These are phyloP conservation scores for Candida loeiensis DNA, from an alignment of 805 yeast genomes.

Conservation along the genomic window DNA sequence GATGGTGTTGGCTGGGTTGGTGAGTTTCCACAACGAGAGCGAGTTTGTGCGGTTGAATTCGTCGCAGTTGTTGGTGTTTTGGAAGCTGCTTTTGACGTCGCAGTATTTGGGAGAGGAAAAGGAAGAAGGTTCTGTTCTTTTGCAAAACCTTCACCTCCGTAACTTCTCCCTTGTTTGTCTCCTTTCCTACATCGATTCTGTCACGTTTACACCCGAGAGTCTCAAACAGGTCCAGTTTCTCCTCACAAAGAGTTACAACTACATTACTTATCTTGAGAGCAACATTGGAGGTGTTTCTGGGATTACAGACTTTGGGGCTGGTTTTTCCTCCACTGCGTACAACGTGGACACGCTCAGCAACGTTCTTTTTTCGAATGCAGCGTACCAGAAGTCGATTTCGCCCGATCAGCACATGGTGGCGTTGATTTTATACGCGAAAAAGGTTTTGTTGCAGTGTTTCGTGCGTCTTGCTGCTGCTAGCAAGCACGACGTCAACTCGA, in stretches of 20 bases:
- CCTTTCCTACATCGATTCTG: slow-evolving; percentile 36
- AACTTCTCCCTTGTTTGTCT: slow-evolving; percentile 38
- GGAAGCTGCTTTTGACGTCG: slow-evolving; percentile 44
- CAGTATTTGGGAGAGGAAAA: slow-evolving; percentile 20
- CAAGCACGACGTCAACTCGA: slow-evolving; percentile 40
- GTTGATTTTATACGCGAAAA: slow-evolving; percentile 35
- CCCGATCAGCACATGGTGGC: slow-evolving; percentile 27
- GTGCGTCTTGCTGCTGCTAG: slow-evolving; percentile 28
- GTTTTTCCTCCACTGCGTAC: slow-evolving; percentile 28
- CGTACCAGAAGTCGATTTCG: slow-evolving; percentile 17
- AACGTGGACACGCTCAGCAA: slow-evolving; percentile 29
- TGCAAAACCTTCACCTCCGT: slow-evolving; percentile 35
- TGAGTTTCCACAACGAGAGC: slow-evolving; percentile 37
- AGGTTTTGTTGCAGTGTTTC: slow-evolving; percentile 34
- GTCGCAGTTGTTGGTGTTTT: slow-evolving; percentile 41
- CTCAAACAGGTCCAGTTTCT: slow-evolving; percentile 40
- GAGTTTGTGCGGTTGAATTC: slow-evolving; percentile 43
- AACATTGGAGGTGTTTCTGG: slow-evolving; percentile 30
- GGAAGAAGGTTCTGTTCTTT: slow-evolving; percentile 13
- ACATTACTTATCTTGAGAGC: slow-evolving; percentile 38
- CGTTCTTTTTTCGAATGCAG: slow-evolving; percentile 26
- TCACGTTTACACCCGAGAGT: slow-evolving; percentile 37
- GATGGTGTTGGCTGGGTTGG: slow-evolving; percentile 39
- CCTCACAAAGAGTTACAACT: slow-evolving; percentile 39
- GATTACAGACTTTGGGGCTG: slow-evolving; percentile 28